phyloP scores from a whole-genome alignment of 192 early-diverging fungal species.

The Gamsiella multidivaricata region DNA sequence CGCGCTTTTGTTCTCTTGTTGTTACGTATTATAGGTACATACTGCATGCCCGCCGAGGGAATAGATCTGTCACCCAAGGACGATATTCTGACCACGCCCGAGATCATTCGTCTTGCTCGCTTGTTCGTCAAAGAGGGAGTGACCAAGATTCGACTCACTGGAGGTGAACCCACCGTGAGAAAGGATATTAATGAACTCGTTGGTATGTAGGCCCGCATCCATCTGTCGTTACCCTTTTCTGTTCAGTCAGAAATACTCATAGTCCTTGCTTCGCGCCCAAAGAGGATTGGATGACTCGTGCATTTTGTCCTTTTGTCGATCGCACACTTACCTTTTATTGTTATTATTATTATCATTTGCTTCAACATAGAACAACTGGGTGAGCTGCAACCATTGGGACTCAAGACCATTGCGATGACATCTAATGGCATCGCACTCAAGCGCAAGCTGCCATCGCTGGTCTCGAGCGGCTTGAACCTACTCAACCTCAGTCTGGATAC shows the following conservation, averaged over 20 bases:
- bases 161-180: conserved; percentile 95
- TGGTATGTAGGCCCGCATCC: conserved; percentile 52
- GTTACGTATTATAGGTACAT: conserved; percentile 88
- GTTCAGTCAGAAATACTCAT: background rate
- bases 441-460: conserved; percentile 79
- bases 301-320: no score
- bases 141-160: conserved; percentile 94
- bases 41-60: conserved; percentile 97
- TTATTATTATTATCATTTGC: background rate
- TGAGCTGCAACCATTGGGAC: conserved; percentile 74
- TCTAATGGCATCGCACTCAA: conserved; percentile 94
- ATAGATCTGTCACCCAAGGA: conserved; percentile 75
- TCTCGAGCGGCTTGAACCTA: conserved; percentile 80
- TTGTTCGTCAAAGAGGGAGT: conserved; percentile 92
- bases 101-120: conserved; percentile 83
- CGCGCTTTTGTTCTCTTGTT: conserved; percentile 11
- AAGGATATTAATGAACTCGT: conserved; percentile 91
- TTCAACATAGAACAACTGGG: conserved; percentile 72
- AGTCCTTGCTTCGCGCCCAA: background rate
- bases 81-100: conserved; percentile 79
- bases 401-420: conserved; percentile 89
- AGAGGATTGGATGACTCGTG: no score
- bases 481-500: conserved; percentile 96
- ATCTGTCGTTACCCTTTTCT: background rate
- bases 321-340: background rate